These are phyloP conservation scores for Epichloe hybrida DNA, from an alignment of 2,329 filamentous ascomycete species.

Conservation along the genomic window DNA sequence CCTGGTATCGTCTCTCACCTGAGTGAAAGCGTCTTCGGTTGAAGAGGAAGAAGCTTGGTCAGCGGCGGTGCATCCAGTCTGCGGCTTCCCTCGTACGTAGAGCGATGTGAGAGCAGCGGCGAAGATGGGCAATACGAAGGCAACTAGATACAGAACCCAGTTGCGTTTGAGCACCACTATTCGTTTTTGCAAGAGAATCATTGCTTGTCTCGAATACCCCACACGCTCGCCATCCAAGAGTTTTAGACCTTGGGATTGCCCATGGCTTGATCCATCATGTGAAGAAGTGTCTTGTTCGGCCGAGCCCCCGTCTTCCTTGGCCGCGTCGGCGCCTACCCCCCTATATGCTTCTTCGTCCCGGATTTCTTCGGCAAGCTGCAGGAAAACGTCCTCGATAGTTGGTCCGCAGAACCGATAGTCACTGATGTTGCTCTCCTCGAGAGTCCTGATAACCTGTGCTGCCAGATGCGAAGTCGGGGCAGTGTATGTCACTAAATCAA, in stretches of 20 bases:
- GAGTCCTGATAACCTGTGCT: slow-evolving; percentile 52
- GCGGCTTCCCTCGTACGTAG: slow-evolving; percentile 48
- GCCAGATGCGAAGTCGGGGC: slow-evolving; percentile 57
- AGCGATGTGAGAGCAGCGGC: slow-evolving; percentile 68
- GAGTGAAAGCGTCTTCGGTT: slow-evolving; percentile 25
- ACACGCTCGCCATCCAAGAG: slow-evolving; percentile 58
- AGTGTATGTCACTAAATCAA: slow-evolving; percentile 62
- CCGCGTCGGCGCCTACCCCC: slow-evolving; percentile 10
- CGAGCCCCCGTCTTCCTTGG: slow-evolving; percentile 10
- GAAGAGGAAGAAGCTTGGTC: slow-evolving; percentile 30
- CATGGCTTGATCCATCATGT: slow-evolving; percentile 5
- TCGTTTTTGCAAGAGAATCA: slow-evolving; percentile 66
- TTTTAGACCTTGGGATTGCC: slow-evolving; percentile 27
- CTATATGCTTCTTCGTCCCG: slow-evolving; percentile 33
- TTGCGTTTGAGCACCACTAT: slow-evolving; percentile 65
- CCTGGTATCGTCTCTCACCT: slow-evolving; percentile 13
- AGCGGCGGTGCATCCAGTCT: slow-evolving; percentile 37
- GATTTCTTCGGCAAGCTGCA: slow-evolving; percentile 73
- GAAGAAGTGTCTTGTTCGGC: slow-evolving; percentile 12
- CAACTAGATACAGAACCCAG: slow-evolving; percentile 60
- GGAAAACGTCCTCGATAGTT: slow-evolving; percentile 85
- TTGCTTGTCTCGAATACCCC: slow-evolving; percentile 54
- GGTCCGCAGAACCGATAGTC: slow-evolving; percentile 82
- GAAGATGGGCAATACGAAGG: slow-evolving; percentile 64
- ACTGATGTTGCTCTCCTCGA: slow-evolving; percentile 53